Evolutionary conservation across 129 eudicot species (phyloP).

Genomic region (carrot (Daucus carota)): DNA sequence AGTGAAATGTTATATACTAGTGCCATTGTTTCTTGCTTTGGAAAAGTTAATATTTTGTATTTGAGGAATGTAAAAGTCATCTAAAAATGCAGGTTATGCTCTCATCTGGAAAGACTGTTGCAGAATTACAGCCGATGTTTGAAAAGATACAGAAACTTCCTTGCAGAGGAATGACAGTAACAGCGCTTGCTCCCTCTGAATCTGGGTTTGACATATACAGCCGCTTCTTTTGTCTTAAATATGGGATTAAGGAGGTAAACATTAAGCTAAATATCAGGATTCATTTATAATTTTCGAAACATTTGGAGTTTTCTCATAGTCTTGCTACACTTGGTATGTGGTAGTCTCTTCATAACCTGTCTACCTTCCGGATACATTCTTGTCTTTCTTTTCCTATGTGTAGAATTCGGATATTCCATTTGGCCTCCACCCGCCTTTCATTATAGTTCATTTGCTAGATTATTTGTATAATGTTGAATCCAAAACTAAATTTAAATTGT

Average conservation of each 20-base stretch:
- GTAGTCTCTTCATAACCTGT: background rate
- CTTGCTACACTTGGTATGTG: background rate
- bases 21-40: background rate
- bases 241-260: slow-evolving; percentile 59
- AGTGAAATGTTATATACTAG: background rate
- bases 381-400: background rate
- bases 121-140: slow-evolving; percentile 44
- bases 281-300: background rate
- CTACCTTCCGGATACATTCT: background rate
- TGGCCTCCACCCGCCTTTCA: background rate
- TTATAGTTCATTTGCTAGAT: background rate
- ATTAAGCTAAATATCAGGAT: background rate
- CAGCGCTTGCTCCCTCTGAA: slow-evolving; percentile 56
- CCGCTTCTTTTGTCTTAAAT: slow-evolving; percentile 70
- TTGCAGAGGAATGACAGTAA: slow-evolving; percentile 52
- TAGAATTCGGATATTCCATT: background rate
- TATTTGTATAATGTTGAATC: background rate
- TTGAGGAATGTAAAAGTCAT: background rate
- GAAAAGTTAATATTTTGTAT: background rate
- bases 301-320: background rate
- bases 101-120: slow-evolving; percentile 53
- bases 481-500: background rate
- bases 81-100: slow-evolving; percentile 53
- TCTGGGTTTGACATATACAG: slow-evolving; percentile 76
- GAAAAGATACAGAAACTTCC: slow-evolving; percentile 50